Evolutionary conservation across 805 yeast genomes (phyloP), one percentile per base, ranked within the genome.

Genomic region (Cyberlindnera amylophila): DNA sequence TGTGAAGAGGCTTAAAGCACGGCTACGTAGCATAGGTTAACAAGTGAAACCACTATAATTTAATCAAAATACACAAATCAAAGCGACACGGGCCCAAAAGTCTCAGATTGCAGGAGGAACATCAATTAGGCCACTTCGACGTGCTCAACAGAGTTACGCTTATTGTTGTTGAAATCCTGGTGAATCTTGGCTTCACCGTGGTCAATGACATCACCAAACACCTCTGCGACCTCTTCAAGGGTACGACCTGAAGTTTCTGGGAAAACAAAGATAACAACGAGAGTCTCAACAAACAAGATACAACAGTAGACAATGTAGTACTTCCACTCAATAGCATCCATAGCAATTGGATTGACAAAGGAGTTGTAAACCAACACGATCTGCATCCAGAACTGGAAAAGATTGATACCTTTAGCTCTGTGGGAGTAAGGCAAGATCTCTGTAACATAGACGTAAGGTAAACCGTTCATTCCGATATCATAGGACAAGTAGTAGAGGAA

Each of bases 371-470:
- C 39, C 21, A 50, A 51, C 31, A 47, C 52, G 17, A 47, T 23
- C 18, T 46, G 48, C 41, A n/a, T 32, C 28, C 35, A 46, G 48
- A 34, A 34, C 38, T 31, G 44, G 38, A 32, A 42, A 19, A 45
- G 39, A 26, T 35, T 42, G 16, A 41, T 19, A 19, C 52, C 62
- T 33, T 57, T 54, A 8, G 57, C 47, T 58, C 64, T 54, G 17
- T 45, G 48, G 10, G 56, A 49, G 45, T 48, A 61, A 24, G 69
- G 61, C 36, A 59, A 46, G 32, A 59, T 58, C 51, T 70, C 77
- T 36, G 78, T 69, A 19, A 66, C 47, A 50, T 73, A 74, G 28
- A 70, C 50, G 47, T 53, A 64, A 28, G 75, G 74, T 32, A 72
- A 62, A 28, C 75, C 77, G 40, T 70, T 70, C 33, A 57, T 53